Base-by-base conservation (phyloP, 2,329 filamentous ascomycete species). In the Fusarium siculi region DNA sequence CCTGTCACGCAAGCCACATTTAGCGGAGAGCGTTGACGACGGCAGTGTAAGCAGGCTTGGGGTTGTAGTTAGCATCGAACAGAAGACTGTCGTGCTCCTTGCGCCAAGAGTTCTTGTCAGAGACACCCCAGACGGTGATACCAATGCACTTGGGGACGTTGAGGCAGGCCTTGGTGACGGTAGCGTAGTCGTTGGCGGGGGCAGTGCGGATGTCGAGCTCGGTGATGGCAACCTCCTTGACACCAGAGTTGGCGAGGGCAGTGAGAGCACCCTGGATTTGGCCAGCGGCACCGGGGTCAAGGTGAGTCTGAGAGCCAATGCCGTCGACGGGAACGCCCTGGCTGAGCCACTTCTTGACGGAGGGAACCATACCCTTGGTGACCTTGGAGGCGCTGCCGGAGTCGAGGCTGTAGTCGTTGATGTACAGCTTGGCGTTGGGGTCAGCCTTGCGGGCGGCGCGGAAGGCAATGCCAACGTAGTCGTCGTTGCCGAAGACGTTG, bases 391-490 rank as follows among this genome's bases (percentile, higher is more conserved):
- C 87, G 71, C 75, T 85, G 30, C 90, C 86, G 55, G 81, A 84
- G 82, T 93, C 91, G 58, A 93, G 87, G 83, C 92, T 92, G 82
- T 87, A 89, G 80, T 94, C 92, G 82, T 94, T 95, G 83, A 94
- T 93, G 84, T 93, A 95, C 46, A 94, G 85, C 82, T 91, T 92
- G 9, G 90, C 91, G 66, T 82, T 78, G 8, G 92, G 91, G 80
- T 94, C 92, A 71, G 90, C 92, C 16, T 85, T 85, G 58, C 88
- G 87, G 28, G 93, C 92, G 12, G 92, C 89, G 53, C 88, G 85
- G 83, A 94, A 94, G 43, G 92, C 92, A 76, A 93, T 91, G 42
- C 85, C 84, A 61, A 94, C 89, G 77, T 92, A 94, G 79, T 88
- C 87, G 82, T 93, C 91, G 60, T 93, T 91, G 58, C 92, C 92